phyloP scores from a whole-genome alignment of 805 yeast species.

The Pichia gijzeniarum region DNA sequence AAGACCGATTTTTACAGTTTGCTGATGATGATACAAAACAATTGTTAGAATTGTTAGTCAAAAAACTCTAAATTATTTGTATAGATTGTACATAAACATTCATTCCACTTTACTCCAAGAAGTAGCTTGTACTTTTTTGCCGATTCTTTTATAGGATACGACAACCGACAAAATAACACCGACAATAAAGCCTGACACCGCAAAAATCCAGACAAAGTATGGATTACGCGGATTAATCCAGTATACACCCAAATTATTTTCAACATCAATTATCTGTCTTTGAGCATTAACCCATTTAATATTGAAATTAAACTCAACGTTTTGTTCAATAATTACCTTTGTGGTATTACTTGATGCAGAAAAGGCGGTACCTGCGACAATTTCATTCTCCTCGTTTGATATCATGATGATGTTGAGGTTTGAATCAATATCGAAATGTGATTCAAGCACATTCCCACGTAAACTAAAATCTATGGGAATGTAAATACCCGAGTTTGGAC shows the following conservation, averaged over 20 bases:
- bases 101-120: conserved; percentile 25
- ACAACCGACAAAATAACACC: conserved; percentile 23
- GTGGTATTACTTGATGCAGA: conserved; percentile 57
- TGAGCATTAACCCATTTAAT: conserved; percentile 43
- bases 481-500: conserved; percentile 37
- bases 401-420: conserved; percentile 46
- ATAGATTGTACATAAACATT: background rate
- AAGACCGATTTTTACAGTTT: conserved; percentile 18
- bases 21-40: conserved; percentile 19
- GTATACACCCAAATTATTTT: conserved; percentile 5
- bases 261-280: background rate
- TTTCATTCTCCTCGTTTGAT: conserved; percentile 25
- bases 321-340: conserved; percentile 60
- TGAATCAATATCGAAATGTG: conserved; percentile 63
- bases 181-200: conserved; percentile 13
- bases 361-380: conserved; percentile 53
- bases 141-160: conserved; percentile 22
- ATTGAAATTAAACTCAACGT: conserved; percentile 49
- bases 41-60: conserved; percentile 21
- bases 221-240: conserved; percentile 1
- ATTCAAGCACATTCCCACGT: conserved; percentile 59
- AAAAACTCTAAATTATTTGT: conserved; percentile 16
- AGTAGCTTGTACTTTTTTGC: conserved; percentile 18
- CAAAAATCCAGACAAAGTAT: conserved; percentile 5
- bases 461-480: conserved; percentile 59